A percentile compares a stretch with the other conserved stretches of the same genome.
Conservation (phyloP, 2,329 filamentous ascomycete genomes). For the Polychaeton citri region DNA sequence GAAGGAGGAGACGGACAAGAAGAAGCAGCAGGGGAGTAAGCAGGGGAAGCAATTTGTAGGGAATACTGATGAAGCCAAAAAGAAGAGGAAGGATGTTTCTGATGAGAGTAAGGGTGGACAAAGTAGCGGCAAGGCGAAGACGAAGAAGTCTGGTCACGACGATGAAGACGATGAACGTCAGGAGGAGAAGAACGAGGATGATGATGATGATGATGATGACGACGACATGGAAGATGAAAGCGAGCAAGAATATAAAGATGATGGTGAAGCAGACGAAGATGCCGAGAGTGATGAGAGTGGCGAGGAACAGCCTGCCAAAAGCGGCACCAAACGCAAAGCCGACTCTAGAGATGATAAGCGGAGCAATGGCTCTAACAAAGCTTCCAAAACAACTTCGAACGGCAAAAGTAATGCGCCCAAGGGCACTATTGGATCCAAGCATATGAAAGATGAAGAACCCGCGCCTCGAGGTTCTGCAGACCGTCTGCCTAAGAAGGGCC, state of each 20-base stretch:
- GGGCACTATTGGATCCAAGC: conserved; percentile 17
- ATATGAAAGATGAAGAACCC: conserved; percentile 16
- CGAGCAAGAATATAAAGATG: conserved; percentile 6
- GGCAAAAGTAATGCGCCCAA: conserved; percentile 10
- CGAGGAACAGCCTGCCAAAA: conserved; percentile 8
- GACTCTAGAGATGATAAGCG: conserved; percentile 4
- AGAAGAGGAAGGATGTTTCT: conserved; percentile 25
- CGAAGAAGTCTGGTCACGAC: conserved; percentile 5
- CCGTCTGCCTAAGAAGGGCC: conserved; percentile 27
- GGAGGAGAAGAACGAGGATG: conserved; percentile 9
- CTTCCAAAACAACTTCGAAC: too few species aligned
- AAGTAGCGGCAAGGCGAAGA: conserved; percentile 11
- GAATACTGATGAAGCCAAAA: conserved; percentile 30
- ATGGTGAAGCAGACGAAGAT: conserved; percentile 15
- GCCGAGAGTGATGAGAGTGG: conserved; percentile 4
- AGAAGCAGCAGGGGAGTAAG: conserved; percentile 24
- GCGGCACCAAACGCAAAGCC: conserved; percentile 6
- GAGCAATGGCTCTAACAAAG: too few species aligned
- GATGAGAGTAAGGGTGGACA: conserved; percentile 13
- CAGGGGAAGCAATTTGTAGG: conserved; percentile 31
- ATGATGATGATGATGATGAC: conserved; percentile 17
- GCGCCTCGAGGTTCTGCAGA: conserved; percentile 19
- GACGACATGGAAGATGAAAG: conserved; percentile 21
- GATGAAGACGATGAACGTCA: conserved; percentile 3
- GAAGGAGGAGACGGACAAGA: conserved; percentile 30